Conservation (phyloP, 148 eudicot species). For the Amaranthus cruentus region DNA sequence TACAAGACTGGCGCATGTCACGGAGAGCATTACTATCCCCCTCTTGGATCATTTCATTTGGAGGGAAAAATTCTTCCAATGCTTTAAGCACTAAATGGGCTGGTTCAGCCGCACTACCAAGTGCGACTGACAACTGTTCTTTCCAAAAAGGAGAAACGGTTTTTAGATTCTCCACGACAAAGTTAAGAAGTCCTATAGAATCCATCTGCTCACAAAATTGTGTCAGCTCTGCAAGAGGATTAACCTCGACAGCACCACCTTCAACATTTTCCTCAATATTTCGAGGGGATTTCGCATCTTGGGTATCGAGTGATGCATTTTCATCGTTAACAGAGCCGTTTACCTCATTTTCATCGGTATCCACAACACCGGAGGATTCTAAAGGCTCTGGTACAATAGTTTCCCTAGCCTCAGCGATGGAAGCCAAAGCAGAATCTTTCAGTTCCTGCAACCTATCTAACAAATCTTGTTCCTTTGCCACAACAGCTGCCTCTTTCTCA, state of each 20-base stretch:
- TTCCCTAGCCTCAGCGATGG: conserved; percentile 43
- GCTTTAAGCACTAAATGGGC: conserved; percentile 52
- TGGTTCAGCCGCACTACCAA: conserved; percentile 52
- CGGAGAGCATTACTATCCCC: conserved; percentile 29
- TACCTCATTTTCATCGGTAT: conserved; percentile 43
- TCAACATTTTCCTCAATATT: conserved; percentile 36
- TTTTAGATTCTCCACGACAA: conserved; percentile 43
- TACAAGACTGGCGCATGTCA: conserved; percentile 52
- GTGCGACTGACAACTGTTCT: conserved; percentile 45
- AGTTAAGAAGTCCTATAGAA: conserved; percentile 53
- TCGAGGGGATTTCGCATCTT: conserved; percentile 34
- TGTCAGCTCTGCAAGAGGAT: conserved; percentile 47
- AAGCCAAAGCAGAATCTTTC: conserved; percentile 59
- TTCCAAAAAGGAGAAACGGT: conserved; percentile 26
- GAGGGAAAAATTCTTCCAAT: conserved; percentile 58
- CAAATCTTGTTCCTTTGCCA: conserved; percentile 54
- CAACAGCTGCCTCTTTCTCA: conserved; percentile 44
- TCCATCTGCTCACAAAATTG: conserved; percentile 66
- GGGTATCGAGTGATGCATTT: conserved; percentile 32
- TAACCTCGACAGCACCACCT: conserved; percentile 39
- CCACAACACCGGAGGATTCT: conserved; percentile 19
- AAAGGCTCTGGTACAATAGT: conserved; percentile 25
- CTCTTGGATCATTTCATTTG: conserved; percentile 27
- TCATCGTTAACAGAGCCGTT: conserved; percentile 42
- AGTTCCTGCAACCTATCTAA: conserved; percentile 53